Evolutionary conservation across 2,329 filamentous ascomycete species (phyloP).

Genomic region (Tolypocladium nubicola): DNA sequence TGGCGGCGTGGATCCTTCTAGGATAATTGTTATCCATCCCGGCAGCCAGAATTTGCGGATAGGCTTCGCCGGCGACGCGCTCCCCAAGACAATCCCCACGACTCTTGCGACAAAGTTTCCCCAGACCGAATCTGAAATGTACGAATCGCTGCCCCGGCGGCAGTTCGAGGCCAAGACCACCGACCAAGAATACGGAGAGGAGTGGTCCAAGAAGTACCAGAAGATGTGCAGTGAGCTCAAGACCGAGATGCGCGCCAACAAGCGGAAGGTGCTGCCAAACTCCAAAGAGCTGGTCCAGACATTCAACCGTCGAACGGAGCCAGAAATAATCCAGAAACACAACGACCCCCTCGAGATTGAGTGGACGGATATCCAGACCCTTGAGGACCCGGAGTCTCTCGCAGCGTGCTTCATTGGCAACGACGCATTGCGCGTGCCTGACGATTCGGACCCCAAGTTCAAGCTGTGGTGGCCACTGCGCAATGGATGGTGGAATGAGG

Average conservation of each 20-base stretch:
- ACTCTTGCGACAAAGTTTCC: constrained; percentile 71
- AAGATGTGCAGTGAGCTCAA: constrained; percentile 83
- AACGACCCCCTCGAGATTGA: constrained; percentile 91
- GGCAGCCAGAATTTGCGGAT: constrained; percentile 94
- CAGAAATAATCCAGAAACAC: constrained; percentile 84
- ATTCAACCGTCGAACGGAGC: constrained; percentile 75
- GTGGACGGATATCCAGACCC: constrained; percentile 73
- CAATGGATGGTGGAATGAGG: constrained; percentile 80
- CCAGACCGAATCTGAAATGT: constrained; percentile 73
- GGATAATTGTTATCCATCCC: constrained; percentile 88
- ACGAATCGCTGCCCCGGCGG: constrained; percentile 64
- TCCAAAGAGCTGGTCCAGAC: constrained; percentile 93
- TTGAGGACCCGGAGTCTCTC: constrained; percentile 52
- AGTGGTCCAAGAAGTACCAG: constrained; percentile 64
- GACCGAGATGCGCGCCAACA: constrained; percentile 82
- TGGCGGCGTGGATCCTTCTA: constrained; percentile 65
- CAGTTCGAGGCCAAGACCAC: constrained; percentile 51
- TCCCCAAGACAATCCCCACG: constrained; percentile 92
- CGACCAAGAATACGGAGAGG: constrained; percentile 82
- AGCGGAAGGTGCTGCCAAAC: constrained; percentile 91
- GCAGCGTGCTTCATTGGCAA: constrained; percentile 67
- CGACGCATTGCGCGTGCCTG: constrained; percentile 75
- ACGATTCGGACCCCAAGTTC: constrained; percentile 80
- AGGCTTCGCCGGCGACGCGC: constrained; percentile 86
- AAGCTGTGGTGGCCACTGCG: constrained; percentile 88